Base-by-base conservation (phyloP, 2,329 filamentous ascomycete genomes). In the Dactylonectria estremocensis region DNA sequence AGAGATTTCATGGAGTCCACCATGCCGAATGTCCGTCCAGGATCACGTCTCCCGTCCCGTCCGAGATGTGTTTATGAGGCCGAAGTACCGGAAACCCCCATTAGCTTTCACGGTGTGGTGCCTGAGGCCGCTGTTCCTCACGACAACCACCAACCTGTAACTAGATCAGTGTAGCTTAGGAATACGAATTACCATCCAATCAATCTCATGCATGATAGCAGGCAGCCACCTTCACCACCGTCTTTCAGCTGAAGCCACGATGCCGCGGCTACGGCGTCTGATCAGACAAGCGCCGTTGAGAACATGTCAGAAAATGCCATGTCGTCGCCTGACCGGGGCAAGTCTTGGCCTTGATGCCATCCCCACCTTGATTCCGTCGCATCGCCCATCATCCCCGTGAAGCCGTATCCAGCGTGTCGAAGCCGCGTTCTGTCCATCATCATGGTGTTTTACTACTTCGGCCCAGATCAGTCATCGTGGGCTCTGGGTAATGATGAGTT, bases 391-490 rank as follows among this genome's bases (percentile, higher is more conserved):
- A 28, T 28, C 7, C n/a, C 40, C 37, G 37, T 43, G 37, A 43
- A 16, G 4, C 37, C 40, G 40, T 43, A 14, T 33, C 40, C 24
- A 18, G n/a, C 9, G 28, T 9, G 7, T 28, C n/a, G 20, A 18
- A n/a, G 55, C 49, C 53, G 16, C n/a, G 16, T 18, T 35, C 20
- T 9, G 14, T 33, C 18, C 16, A 64, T 57, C 64, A 52, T 6
- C 59, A 69, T 69, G 67, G 67, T 66, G 20, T 69, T 69, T 59
- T 69, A 60, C 67, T 69, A 63, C 63, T 69, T 69, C 20, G 67
- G 67, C 10, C 59, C 63, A 7, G 59, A 69, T 54, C 49, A 49
- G 22, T 60, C 67, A 11, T 69, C 67, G 33, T 69, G 67, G 67
- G 67, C 67, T 2, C 40, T 69, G 20, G 67, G 67, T 20, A 69